A percentile compares a stretch with the other conserved stretches of the same genome.
Conservation (phyloP, 164 flowering plant genomes). For the Aristolochia californica region DNA sequence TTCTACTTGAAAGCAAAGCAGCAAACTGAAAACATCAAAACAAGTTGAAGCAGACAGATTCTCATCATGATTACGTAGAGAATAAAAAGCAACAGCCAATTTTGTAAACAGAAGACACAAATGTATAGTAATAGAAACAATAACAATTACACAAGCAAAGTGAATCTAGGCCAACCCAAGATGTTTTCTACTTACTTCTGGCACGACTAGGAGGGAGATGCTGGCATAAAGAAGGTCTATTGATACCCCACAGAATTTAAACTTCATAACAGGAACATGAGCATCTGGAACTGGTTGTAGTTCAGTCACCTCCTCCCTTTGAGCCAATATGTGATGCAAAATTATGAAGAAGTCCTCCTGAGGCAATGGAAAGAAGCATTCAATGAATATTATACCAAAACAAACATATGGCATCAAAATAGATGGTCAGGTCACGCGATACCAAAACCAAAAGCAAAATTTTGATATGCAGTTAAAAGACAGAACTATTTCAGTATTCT, state of each 20-base stretch:
- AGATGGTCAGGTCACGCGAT: no score
- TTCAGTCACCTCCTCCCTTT: constrained; percentile 73
- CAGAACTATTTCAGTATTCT: no score
- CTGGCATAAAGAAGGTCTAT: constrained; percentile 96
- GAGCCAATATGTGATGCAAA: constrained; percentile 61
- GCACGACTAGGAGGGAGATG: constrained; percentile 65
- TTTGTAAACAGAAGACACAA: not conserved
- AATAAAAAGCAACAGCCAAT: not conserved
- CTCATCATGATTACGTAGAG: no score
- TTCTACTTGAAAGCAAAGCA: no score
- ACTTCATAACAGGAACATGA: constrained; percentile 97
- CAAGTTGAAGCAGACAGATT: no score
- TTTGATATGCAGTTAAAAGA: no score
- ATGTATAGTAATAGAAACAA: not conserved
- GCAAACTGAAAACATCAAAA: no score
- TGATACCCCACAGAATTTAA: constrained; percentile 77
- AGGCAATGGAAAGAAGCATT: not conserved
- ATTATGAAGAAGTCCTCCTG: constrained; percentile 75
- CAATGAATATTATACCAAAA: no score
- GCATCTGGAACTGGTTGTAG: constrained; percentile 95
- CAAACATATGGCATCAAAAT: no score
- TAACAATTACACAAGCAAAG: not conserved
- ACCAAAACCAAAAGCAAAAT: no score
- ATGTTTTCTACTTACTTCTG: constrained; percentile 47
- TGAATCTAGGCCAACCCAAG: no score